Percentiles rank a stretch among this genome's conserved stretches.
Evolutionary conservation across 202 grass and related monocot genomes (phyloP).

Genomic region (Hordeum pubiflorum): DNA sequence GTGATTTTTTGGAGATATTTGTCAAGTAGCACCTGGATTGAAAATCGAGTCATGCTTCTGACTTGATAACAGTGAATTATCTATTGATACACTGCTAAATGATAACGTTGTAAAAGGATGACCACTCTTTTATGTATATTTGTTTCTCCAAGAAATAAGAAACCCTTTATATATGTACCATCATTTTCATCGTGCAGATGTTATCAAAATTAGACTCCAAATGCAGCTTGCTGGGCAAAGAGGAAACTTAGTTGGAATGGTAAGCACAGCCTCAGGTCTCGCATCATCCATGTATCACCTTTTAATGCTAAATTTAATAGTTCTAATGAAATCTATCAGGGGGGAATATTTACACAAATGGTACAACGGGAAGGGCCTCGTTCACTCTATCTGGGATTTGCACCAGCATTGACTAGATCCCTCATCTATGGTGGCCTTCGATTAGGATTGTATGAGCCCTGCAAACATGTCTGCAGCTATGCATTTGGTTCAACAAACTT

Average conservation of each 20-base stretch:
- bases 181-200: conserved; percentile 69
- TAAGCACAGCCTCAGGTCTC: conserved; percentile 17
- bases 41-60: background rate
- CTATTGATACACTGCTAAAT: background rate
- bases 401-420: conserved; percentile 73
- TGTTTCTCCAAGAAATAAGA: conserved; percentile 7
- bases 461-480: conserved; percentile 65
- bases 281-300: background rate
- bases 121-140: background rate
- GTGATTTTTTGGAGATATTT: background rate
- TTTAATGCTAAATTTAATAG: background rate
- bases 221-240: conserved; percentile 93
- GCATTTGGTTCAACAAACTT: conserved; percentile 84
- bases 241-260: conserved; percentile 92
- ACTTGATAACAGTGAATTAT: background rate
- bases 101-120: background rate
- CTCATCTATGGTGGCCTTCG: conserved; percentile 86
- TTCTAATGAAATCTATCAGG: conserved; percentile 38
- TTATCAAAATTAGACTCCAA: conserved; percentile 97
- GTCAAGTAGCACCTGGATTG: background rate
- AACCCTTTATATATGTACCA: conserved; percentile 29
- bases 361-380: conserved; percentile 67
- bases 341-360: conserved; percentile 63
- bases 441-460: conserved; percentile 85
- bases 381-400: conserved; percentile 76